Evolutionary conservation across 768 basidiomycete genomes (phyloP).

Genomic region (Boletus reticuloceps): DNA sequence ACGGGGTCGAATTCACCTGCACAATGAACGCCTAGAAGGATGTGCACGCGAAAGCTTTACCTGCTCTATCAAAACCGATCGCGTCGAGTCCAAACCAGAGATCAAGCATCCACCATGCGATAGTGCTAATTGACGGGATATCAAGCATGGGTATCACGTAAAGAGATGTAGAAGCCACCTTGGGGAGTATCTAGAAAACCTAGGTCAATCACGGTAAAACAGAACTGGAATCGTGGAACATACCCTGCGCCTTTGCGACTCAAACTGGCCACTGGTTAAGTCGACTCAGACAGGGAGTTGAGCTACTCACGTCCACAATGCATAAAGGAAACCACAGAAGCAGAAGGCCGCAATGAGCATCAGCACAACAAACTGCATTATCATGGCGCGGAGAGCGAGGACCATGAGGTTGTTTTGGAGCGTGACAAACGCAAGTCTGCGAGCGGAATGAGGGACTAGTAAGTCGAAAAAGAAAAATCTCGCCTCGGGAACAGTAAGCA

Average conservation of each 20-base stretch:
- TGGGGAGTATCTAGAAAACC: conserved; percentile 27
- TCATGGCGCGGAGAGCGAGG: conserved; percentile 85
- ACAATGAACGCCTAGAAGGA: conserved; percentile 3
- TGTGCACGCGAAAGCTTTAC: conserved; percentile 43
- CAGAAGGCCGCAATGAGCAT: conserved; percentile 88
- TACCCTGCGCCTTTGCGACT: conserved; percentile 60
- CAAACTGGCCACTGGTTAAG: conserved; percentile 41
- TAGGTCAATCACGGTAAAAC: conserved; percentile 5
- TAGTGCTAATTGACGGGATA: conserved; percentile 40
- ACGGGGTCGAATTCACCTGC: conserved; percentile 76
- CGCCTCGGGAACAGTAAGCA: conserved; percentile 88
- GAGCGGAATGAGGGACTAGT: background rate
- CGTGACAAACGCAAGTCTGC: conserved; percentile 86
- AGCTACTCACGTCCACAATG: conserved; percentile 81
- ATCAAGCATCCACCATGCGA: conserved; percentile 95
- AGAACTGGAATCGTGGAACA: conserved; percentile 15
- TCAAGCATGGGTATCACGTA: background rate
- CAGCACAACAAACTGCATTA: conserved; percentile 80
- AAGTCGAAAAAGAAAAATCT: conserved; percentile 2
- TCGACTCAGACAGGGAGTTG: background rate
- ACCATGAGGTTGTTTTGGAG: conserved; percentile 80
- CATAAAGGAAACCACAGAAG: conserved; percentile 91
- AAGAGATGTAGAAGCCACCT: conserved; percentile 30
- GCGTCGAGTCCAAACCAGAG: conserved; percentile 96
- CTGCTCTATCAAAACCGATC: conserved; percentile 77